Evolutionary conservation across 257 asterid species (phyloP).

Genomic region (Schizonepeta tenuifolia): DNA sequence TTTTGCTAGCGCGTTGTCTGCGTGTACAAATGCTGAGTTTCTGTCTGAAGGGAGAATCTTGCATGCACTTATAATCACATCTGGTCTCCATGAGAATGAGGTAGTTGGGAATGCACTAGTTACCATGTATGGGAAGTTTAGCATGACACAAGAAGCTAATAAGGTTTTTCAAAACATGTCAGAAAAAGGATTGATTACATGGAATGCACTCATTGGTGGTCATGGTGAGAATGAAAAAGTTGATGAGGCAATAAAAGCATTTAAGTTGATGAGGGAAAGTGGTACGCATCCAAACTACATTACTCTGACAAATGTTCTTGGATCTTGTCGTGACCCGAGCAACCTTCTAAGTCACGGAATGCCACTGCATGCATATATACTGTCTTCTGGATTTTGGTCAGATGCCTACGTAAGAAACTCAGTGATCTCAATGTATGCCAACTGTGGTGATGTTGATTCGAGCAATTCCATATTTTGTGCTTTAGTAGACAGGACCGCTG

Average conservation of each 20-base stretch:
- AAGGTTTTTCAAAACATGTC: constrained; percentile 62
- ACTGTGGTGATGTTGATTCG: constrained; percentile 76
- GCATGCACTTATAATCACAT: constrained; percentile 61
- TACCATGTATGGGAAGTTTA: constrained; percentile 82
- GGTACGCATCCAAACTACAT: constrained; percentile 65
- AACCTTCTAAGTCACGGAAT: constrained; percentile 60
- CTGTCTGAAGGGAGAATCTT: constrained; percentile 58
- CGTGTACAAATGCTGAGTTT: constrained; percentile 61
- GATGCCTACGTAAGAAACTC: constrained; percentile 78
- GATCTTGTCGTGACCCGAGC: constrained; percentile 59
- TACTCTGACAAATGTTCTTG: constrained; percentile 67
- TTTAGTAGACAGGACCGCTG: constrained; percentile 50
- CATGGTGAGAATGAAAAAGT: constrained; percentile 61
- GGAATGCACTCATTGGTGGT: constrained; percentile 85
- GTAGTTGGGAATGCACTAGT: constrained; percentile 85
- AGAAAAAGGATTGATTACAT: constrained; percentile 71
- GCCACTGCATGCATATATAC: constrained; percentile 69
- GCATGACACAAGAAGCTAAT: constrained; percentile 58
- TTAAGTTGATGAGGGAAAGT: constrained; percentile 55
- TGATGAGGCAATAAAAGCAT: constrained; percentile 52
- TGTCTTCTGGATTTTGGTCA: constrained; percentile 56
- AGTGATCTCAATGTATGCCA: constrained; percentile 80
- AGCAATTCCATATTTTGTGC: constrained; percentile 59
- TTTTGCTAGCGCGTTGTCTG: constrained; percentile 77
- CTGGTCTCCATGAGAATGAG: constrained; percentile 62